phyloP scores from a whole-genome alignment of 2,329 filamentous ascomycete species.

The Alternaria burnsii region DNA sequence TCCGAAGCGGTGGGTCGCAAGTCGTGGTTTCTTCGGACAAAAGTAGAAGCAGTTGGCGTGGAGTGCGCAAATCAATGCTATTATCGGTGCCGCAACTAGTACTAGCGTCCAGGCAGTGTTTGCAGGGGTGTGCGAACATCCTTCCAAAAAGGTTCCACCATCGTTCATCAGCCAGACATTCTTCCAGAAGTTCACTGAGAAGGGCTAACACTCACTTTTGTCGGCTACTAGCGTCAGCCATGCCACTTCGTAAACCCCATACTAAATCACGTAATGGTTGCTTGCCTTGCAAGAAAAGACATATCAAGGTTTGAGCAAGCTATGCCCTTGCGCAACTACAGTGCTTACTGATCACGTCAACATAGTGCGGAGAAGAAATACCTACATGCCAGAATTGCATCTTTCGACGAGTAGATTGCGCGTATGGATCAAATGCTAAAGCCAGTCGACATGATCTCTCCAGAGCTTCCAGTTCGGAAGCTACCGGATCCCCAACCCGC shows the following conservation, averaged over 20 bases:
- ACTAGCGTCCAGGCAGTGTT: not conserved
- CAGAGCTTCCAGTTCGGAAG: constrained; percentile 4
- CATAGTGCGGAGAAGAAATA: constrained; percentile 1
- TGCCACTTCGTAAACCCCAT: constrained; percentile 4
- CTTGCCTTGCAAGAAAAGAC: constrained; percentile 4
- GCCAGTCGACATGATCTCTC: not conserved
- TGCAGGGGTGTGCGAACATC: not conserved
- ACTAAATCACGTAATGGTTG: constrained; percentile 10
- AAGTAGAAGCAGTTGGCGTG: not conserved
- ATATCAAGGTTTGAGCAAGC: not conserved
- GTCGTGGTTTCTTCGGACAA: not conserved
- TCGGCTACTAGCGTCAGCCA: not conserved
- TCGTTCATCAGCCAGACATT: not conserved
- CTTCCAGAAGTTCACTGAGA: not conserved
- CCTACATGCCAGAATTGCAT: constrained; percentile 2
- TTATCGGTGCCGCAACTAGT: not conserved
- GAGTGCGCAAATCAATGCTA: not conserved
- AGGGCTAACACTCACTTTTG: not conserved
- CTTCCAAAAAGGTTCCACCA: not conserved
- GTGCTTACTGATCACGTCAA: not conserved
- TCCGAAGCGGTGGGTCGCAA: not conserved
- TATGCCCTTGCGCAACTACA: not conserved
- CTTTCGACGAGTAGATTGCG: constrained; percentile 1
- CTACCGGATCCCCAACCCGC: not conserved
- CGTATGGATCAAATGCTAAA: not conserved